Percentiles rank a stretch among this genome's conserved stretches.
These are phyloP conservation scores for Diaporthe longicolla DNA, from an alignment of 2,329 filamentous ascomycete species.

Conservation along the genomic window DNA sequence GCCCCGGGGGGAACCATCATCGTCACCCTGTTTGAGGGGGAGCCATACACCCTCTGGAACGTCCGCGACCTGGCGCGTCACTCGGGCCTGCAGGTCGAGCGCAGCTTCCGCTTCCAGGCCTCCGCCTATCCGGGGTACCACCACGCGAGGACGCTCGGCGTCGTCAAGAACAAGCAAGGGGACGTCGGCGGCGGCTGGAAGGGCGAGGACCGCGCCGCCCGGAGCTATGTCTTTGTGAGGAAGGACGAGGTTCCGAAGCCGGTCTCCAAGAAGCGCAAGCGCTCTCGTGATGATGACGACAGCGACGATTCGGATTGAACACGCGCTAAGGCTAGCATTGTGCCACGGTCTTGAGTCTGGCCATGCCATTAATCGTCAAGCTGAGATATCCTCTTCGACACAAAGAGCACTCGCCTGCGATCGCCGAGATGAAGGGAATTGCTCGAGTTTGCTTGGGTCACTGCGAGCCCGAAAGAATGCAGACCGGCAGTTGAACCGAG, in stretches of 20 bases:
- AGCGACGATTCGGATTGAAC: slow-evolving; percentile 50
- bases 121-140: slow-evolving; percentile 79
- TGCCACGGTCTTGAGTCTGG: slow-evolving; percentile 8
- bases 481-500: not conserved
- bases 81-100: slow-evolving; percentile 76
- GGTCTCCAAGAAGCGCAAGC: slow-evolving; percentile 49
- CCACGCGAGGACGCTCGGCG: slow-evolving; percentile 81
- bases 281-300: slow-evolving; percentile 50
- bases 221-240: slow-evolving; percentile 74
- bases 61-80: slow-evolving; percentile 88
- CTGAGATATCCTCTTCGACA: not conserved
- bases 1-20: slow-evolving; percentile 74
- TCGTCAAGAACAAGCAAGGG: slow-evolving; percentile 64
- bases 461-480: not conserved
- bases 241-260: slow-evolving; percentile 63
- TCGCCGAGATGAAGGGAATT: not conserved
- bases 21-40: slow-evolving; percentile 91
- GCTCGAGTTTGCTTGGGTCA: not conserved
- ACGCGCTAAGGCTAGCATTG: not conserved
- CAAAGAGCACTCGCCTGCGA: not conserved
- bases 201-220: slow-evolving; percentile 65
- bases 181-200: slow-evolving; percentile 63
- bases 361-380: not conserved
- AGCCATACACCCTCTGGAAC: slow-evolving; percentile 98
- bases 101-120: slow-evolving; percentile 79